Evolutionary conservation across 2,329 filamentous ascomycete genomes (phyloP).

Genomic region (Neospermospora avenae): DNA sequence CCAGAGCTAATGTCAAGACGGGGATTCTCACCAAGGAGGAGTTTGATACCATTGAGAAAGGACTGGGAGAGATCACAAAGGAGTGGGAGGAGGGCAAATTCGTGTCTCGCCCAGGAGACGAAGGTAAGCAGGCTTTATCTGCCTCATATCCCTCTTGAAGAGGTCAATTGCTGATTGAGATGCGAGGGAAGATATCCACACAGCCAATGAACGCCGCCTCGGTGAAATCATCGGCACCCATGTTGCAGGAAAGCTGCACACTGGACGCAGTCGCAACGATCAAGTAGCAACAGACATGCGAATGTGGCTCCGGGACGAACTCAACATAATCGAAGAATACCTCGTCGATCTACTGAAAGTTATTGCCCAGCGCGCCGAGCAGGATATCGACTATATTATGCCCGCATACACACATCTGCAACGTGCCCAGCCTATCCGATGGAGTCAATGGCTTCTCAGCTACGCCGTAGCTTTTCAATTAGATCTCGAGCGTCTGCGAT

Average conservation of each 20-base stretch:
- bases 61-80: slow-evolving; percentile 22
- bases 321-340: slow-evolving; percentile 65
- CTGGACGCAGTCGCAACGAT: slow-evolving; percentile 82
- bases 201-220: slow-evolving; percentile 67
- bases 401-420: slow-evolving; percentile 78
- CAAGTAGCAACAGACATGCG: slow-evolving; percentile 90
- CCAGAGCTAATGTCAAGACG: slow-evolving; percentile 3
- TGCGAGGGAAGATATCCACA: slow-evolving; percentile 50
- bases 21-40: slow-evolving; percentile 1
- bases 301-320: slow-evolving; percentile 76
- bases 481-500: slow-evolving; percentile 72
- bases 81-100: slow-evolving; percentile 45
- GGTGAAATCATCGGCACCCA: slow-evolving; percentile 86
- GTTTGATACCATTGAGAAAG: slow-evolving; percentile 2
- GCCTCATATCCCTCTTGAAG: background rate
- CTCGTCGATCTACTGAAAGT: slow-evolving; percentile 69
- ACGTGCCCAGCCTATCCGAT: slow-evolving; percentile 74
- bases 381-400: slow-evolving; percentile 75
- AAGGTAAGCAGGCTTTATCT: background rate
- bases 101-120: background rate
- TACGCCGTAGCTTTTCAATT: slow-evolving; percentile 68
- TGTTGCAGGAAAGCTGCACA: slow-evolving; percentile 85
- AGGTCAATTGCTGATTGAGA: background rate
- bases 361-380: slow-evolving; percentile 65
- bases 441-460: slow-evolving; percentile 78